phyloP scores from a whole-genome alignment of 2,329 filamentous ascomycete genomes.

The Phialocephala sp. region DNA sequence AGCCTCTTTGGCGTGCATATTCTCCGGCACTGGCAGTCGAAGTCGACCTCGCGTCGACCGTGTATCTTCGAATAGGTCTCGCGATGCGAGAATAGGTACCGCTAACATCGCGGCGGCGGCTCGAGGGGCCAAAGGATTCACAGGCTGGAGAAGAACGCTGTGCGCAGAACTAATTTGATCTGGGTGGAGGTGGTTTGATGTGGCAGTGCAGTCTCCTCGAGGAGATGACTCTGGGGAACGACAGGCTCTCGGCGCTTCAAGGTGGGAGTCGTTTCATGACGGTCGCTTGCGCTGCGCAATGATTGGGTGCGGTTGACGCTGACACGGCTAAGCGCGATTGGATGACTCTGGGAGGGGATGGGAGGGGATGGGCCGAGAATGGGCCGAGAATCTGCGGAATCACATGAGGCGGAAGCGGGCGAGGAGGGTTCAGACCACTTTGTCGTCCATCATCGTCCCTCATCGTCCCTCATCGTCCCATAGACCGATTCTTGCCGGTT shows the following conservation, averaged over 20 bases:
- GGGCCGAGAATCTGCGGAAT: not conserved
- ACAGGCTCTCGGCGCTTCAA: conserved; percentile 35
- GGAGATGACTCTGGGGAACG: conserved; percentile 24
- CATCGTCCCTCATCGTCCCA: too few species aligned
- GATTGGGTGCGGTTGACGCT: conserved; percentile 16
- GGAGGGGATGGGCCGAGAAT: not conserved
- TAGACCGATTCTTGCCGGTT: conserved; percentile 1
- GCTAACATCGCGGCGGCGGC: conserved; percentile 27
- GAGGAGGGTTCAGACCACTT: not conserved
- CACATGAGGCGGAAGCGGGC: not conserved
- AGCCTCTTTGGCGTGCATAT: conserved; percentile 11
- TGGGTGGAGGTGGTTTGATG: conserved; percentile 24
- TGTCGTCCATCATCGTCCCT: not conserved
- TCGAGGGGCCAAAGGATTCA: conserved; percentile 31
- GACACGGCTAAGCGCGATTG: conserved; percentile 9
- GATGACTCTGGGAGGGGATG: not conserved
- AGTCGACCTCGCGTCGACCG: conserved; percentile 34
- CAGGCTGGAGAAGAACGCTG: conserved; percentile 25
- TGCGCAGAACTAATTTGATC: conserved; percentile 19
- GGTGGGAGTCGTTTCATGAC: conserved; percentile 12
- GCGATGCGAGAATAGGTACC: conserved; percentile 29
- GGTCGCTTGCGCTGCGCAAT: not conserved
- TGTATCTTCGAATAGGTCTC: conserved; percentile 41
- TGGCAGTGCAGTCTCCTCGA: conserved; percentile 35
- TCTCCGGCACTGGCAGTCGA: conserved; percentile 14